A percentile compares a stretch with the other conserved stretches of the same genome.
Evolutionary conservation across 1,139 yeast genomes (phyloP).

Genomic region (Cylindricascospora bacillispora): DNA sequence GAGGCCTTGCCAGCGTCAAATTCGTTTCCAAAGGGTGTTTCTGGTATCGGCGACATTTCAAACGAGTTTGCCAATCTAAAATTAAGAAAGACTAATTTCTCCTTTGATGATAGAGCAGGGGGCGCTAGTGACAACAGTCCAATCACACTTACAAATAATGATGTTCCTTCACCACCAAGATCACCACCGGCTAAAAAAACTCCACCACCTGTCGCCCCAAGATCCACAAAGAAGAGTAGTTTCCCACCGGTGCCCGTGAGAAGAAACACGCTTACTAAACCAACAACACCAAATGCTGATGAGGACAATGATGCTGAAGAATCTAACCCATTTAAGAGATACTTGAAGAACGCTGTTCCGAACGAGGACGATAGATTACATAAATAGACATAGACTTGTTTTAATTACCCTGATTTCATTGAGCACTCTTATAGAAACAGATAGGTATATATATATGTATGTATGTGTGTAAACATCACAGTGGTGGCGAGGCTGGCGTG

Average conservation of each 20-base stretch:
- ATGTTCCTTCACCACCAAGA: too few relatives aligned
- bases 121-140: too few relatives aligned
- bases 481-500: too few relatives aligned
- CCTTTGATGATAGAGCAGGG: too few relatives aligned
- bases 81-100: constrained; percentile 1
- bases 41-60: neutral
- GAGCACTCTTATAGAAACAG: neutral
- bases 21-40: too few relatives aligned
- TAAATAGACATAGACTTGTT: too few relatives aligned
- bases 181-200: constrained; percentile 4
- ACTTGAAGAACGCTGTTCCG: constrained; percentile 29
- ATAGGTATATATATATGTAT: neutral
- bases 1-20: neutral
- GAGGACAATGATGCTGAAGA: constrained; percentile 6
- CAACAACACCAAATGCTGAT: constrained; percentile 1
- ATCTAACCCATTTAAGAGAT: constrained; percentile 28
- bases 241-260: constrained; percentile 8
- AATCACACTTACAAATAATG: too few relatives aligned
- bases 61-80: constrained; percentile 6
- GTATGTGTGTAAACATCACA: neutral
- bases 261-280: constrained; percentile 2
- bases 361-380: constrained; percentile 24
- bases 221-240: constrained; percentile 9
- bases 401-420: too few relatives aligned
- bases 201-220: constrained; percentile 12